Conservation (phyloP, 345 rosid species). For the Noccaea caerulescens region DNA sequence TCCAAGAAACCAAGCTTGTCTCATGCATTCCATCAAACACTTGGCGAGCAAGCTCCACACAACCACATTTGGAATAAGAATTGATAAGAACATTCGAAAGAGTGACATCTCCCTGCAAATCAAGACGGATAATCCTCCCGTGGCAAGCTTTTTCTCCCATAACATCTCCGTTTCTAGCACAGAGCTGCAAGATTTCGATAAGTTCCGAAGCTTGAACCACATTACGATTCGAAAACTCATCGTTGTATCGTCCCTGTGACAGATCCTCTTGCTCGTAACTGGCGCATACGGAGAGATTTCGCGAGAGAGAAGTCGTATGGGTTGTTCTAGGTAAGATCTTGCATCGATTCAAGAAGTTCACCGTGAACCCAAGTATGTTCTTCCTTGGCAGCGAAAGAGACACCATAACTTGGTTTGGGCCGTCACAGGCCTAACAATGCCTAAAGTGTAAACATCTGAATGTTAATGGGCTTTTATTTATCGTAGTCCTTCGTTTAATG, state of each 20-base stretch:
- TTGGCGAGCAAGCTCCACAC: conserved; percentile 50
- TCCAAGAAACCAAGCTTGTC: conserved; percentile 78
- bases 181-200: conserved; percentile 51
- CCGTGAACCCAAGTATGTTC: conserved; percentile 6
- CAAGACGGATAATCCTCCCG: conserved; percentile 49
- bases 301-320: neutral
- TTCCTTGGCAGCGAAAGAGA: conserved; percentile 24
- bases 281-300: neutral
- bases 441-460: neutral
- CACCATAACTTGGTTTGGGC: conserved; percentile 37
- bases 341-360: conserved; percentile 28
- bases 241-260: neutral
- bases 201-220: conserved; percentile 39
- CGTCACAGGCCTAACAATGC: neutral
- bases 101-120: conserved; percentile 46
- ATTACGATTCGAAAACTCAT: conserved; percentile 4
- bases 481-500: no score
- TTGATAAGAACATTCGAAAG: conserved; percentile 64
- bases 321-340: conserved; percentile 25
- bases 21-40: conserved; percentile 75
- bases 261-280: neutral
- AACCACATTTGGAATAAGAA: conserved; percentile 59
- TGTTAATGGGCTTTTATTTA: conserved; percentile 18
- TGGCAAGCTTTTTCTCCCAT: conserved; percentile 57
- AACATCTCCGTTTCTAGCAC: conserved; percentile 49